Conservation (phyloP, 1,284 basidiomycete species). For the Cryptococcus deneoformans region DNA sequence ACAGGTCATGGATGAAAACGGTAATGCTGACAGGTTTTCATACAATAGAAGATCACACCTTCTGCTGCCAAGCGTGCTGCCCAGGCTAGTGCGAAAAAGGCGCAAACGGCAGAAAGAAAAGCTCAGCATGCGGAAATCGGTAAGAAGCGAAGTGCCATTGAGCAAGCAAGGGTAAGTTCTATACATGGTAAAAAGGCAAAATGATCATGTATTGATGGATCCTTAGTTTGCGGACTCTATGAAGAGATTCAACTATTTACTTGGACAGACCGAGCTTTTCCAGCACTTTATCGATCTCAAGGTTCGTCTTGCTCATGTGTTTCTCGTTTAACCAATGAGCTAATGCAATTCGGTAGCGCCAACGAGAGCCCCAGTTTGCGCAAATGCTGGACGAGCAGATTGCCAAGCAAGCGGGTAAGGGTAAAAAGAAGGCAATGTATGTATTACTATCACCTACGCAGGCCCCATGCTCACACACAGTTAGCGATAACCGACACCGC, state of each 20-base stretch:
- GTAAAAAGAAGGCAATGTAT: slow-evolving; percentile 68
- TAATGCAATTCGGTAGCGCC: slow-evolving; percentile 56
- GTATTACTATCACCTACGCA: slow-evolving; percentile 32
- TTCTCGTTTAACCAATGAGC: slow-evolving; percentile 1
- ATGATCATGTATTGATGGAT: neutral
- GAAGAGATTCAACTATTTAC: slow-evolving; percentile 89
- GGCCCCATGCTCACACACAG: neutral
- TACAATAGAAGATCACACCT: slow-evolving; percentile 18
- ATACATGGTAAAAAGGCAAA: neutral
- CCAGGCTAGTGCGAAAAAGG: slow-evolving; percentile 33
- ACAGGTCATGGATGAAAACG: neutral
- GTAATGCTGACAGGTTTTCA: neutral
- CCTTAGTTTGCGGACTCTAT: slow-evolving; percentile 82
- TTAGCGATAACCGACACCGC: slow-evolving; percentile 73
- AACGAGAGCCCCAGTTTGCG: slow-evolving; percentile 92
- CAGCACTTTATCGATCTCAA: slow-evolving; percentile 95
- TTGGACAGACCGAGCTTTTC: slow-evolving; percentile 94
- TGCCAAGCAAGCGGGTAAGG: slow-evolving; percentile 66
- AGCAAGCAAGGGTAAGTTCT: slow-evolving; percentile 44
- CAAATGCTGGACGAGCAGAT: slow-evolving; percentile 69
- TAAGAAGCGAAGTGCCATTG: slow-evolving; percentile 42
- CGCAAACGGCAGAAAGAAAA: slow-evolving; percentile 38
- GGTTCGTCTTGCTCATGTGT: slow-evolving; percentile 51
- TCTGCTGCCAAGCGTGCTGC: slow-evolving; percentile 32
- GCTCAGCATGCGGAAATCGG: slow-evolving; percentile 43